phyloP scores from a whole-genome alignment of 2,329 filamentous ascomycete genomes.

The Claviceps pusilla region DNA sequence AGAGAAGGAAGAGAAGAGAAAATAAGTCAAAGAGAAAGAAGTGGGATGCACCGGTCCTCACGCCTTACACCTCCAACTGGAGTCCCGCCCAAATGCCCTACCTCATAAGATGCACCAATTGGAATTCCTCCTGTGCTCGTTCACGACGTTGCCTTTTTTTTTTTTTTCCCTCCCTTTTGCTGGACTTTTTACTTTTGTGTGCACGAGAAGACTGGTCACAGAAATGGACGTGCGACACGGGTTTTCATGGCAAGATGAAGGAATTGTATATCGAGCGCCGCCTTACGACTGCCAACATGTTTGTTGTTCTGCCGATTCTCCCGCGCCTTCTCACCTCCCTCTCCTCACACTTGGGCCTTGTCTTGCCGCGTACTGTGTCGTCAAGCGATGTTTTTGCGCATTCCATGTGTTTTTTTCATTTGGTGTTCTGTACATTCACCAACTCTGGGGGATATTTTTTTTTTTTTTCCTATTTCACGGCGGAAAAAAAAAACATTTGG shows the following conservation, averaged over 20 bases:
- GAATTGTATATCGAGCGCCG: neutral
- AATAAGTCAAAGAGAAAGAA: neutral
- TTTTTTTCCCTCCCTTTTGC: too few species aligned
- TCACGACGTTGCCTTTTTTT: too few species aligned
- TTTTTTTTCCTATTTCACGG: constrained; percentile 3
- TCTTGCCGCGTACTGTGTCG: neutral
- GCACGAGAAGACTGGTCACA: too few species aligned
- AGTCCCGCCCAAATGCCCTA: neutral
- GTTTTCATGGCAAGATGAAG: too few species aligned
- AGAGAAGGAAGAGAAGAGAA: too few species aligned
- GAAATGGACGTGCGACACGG: too few species aligned
- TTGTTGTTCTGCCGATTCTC: constrained; percentile 4
- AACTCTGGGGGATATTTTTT: constrained; percentile 11
- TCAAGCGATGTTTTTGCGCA: constrained; percentile 14
- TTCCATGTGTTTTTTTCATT: constrained; percentile 7
- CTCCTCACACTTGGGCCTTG: too few species aligned
- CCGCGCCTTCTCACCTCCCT: neutral
- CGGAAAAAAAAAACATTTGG: constrained; percentile 8
- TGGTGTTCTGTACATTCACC: constrained; percentile 4
- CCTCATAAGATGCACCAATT: too few species aligned
- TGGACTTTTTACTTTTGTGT: too few species aligned
- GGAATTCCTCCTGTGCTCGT: too few species aligned
- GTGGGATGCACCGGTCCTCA: too few species aligned
- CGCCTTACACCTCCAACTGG: neutral
- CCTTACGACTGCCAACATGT: neutral